phyloP scores from a whole-genome alignment of 305 asterid genomes.

The Andrographis paniculata region DNA sequence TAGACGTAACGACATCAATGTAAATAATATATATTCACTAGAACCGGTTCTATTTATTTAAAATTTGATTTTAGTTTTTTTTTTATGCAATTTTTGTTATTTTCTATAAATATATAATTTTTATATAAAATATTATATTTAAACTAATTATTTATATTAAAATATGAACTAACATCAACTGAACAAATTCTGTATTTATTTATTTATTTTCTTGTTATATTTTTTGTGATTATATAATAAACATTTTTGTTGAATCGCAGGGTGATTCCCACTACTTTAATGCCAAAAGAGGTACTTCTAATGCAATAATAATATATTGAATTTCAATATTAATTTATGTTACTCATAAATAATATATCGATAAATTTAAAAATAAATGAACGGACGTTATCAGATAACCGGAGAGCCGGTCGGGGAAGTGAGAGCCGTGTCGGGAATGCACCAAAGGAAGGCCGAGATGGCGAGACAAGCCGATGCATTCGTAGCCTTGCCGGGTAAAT shows the following conservation, averaged over 20 bases:
- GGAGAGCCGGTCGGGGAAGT: slow-evolving; percentile 86
- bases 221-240: too few relatives aligned
- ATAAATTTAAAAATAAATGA: too few relatives aligned
- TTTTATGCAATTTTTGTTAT: too few relatives aligned
- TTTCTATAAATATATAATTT: too few relatives aligned
- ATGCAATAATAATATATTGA: not conserved
- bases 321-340: not conserved
- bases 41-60: too few relatives aligned
- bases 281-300: slow-evolving; percentile 77
- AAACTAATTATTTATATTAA: not conserved
- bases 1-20: too few relatives aligned
- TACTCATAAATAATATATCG: too few relatives aligned
- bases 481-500: slow-evolving; percentile 82
- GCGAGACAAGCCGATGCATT: slow-evolving; percentile 87
- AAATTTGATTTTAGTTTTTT: too few relatives aligned
- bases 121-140: not conserved
- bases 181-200: too few relatives aligned
- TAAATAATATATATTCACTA: too few relatives aligned
- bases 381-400: slow-evolving; percentile 63
- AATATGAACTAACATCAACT: too few relatives aligned
- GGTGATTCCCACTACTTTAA: slow-evolving; percentile 69
- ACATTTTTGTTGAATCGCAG: slow-evolving; percentile 35
- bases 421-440: slow-evolving; percentile 73
- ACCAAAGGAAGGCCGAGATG: slow-evolving; percentile 90
- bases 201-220: too few relatives aligned